Base-by-base conservation (phyloP, 352 stramenopile genomes). In the Pythium phragmitis region DNA sequence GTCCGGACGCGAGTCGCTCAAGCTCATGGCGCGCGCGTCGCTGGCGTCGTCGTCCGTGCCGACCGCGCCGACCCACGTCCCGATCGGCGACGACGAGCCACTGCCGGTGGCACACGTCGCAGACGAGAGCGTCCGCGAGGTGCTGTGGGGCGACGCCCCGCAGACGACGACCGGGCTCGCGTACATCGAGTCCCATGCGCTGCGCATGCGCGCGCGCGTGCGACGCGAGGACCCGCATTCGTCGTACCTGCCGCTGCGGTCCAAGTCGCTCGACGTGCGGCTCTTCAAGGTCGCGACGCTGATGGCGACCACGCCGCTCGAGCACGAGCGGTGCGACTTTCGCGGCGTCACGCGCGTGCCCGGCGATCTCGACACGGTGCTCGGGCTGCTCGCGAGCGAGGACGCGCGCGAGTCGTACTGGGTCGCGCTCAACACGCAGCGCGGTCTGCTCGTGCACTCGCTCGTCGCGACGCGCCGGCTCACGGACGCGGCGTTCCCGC, bases 401-500 rank as follows among this genome's bases (percentile, higher is more conserved):
- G 74, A 79, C 19, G 70, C 76, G 28, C 81, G 83, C 23, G 80
- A 90, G 57, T 79, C 77, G 48, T 89, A 88, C 75, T 92, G 83
- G 83, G 70, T 85, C 17, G 80, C 79, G 53, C 69, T 87, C 43
- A 89, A 92, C 64, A 88, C 77, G 41, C 74, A 87, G 45, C 77
- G 77, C 36, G 76, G 85, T 6, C 64, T 92, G 33, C 73, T 82
- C n/a, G 69, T 79, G 23, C 72, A 73, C 51, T 74, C 76, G 36
- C 52, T 89, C 42, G 75, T 87, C 45, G 72, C 67, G 17, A 75
- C 62, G 23, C 53, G 52, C 1, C 68, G 79, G 21, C 47, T 83
- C 53, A 19, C 50, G 58, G 34, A 61, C 34, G 72, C 70, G 28
- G 52, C 73, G 14, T 90, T 87, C 67, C 80, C 83, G 21, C 70